phyloP scores from a whole-genome alignment of 75 land plant genomes.

The Azolla pinnata region DNA sequence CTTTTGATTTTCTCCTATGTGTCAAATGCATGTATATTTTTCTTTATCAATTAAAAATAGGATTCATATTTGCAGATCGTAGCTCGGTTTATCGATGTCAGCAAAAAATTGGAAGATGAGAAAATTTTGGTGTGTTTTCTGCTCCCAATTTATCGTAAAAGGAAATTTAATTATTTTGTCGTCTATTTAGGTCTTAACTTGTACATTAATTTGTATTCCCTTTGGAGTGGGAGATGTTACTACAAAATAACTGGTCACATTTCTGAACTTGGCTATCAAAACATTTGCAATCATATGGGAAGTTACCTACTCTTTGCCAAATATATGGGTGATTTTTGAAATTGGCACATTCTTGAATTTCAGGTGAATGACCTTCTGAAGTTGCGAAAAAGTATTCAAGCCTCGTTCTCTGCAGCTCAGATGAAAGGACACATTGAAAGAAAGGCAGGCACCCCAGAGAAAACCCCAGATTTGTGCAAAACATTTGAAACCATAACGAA shows the following conservation, averaged over 20 bases:
- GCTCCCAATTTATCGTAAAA: background rate
- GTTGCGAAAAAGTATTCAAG: conserved; percentile 69
- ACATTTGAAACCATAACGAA: too few species aligned
- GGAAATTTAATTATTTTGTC: too few species aligned
- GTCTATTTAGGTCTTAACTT: too few species aligned
- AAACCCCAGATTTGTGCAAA: too few species aligned
- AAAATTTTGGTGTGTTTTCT: conserved; percentile 65
- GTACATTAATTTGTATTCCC: background rate
- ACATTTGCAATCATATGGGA: background rate
- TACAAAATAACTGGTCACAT: background rate
- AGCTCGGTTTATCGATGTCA: conserved; percentile 80
- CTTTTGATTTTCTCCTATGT: background rate
- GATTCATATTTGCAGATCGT: conserved; percentile 44
- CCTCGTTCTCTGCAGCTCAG: conserved; percentile 52
- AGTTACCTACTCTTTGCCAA: background rate
- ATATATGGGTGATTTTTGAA: background rate
- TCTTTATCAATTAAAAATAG: background rate
- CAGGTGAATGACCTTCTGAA: conserved; percentile 89
- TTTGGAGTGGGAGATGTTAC: background rate
- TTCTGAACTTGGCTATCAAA: background rate
- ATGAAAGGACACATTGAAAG: too few species aligned
- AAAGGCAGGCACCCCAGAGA: too few species aligned
- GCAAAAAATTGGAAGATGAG: conserved; percentile 63
- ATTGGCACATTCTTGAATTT: background rate
- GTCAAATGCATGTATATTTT: conserved; percentile 3